These are phyloP conservation scores for Carnegiea gigantea DNA, from an alignment of 179 eudicot genomes.

Conservation along the genomic window DNA sequence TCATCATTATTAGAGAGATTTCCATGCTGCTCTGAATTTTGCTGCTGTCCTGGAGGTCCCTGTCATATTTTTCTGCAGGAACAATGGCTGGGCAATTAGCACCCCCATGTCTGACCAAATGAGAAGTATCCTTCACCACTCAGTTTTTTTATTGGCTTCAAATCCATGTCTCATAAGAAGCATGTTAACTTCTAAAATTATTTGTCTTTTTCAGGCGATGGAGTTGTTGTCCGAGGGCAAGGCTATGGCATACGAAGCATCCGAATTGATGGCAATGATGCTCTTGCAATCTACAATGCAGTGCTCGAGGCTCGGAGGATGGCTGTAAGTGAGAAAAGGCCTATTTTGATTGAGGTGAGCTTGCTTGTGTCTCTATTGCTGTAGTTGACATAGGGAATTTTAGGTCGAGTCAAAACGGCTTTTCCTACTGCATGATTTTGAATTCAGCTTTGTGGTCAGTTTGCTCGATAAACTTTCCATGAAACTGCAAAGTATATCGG, in stretches of 20 bases:
- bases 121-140: conserved; percentile 37
- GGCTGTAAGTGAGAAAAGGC: conserved; percentile 55
- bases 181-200: conserved; percentile 2
- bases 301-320: conserved; percentile 63
- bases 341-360: conserved; percentile 65
- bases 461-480: too few species aligned
- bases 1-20: conserved; percentile 64
- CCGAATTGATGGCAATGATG: conserved; percentile 84
- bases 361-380: not conserved
- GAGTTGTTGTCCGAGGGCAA: conserved; percentile 71
- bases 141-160: not conserved
- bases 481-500: too few species aligned
- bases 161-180: not conserved
- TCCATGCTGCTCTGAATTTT: conserved; percentile 86
- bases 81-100: conserved; percentile 98
- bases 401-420: not conserved
- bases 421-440: not conserved
- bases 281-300: conserved; percentile 72
- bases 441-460: too few species aligned
- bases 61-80: conserved; percentile 75
- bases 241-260: conserved; percentile 79
- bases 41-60: conserved; percentile 91
- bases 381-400: not conserved
- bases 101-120: conserved; percentile 73
- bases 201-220: conserved; percentile 56